Percentiles rank a stretch among this genome's conserved stretches.
phyloP scores from a whole-genome alignment of 78 protist species.

The Isochrysis galbana region DNA sequence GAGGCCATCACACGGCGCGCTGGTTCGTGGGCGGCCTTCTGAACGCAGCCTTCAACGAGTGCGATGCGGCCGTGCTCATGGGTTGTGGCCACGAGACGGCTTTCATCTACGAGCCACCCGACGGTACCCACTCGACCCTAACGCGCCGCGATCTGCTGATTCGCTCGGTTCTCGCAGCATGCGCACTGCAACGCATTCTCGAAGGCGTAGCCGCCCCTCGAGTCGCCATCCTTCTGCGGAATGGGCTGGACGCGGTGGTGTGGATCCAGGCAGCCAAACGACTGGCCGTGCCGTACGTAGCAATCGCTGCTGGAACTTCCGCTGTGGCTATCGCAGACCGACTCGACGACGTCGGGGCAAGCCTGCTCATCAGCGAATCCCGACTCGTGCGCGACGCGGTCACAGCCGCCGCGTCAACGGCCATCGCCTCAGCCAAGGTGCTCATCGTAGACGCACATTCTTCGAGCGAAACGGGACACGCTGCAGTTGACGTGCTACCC shows the following conservation, averaged over 20 bases:
- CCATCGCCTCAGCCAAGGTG: no score
- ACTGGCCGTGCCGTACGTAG: background rate
- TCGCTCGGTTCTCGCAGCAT: background rate
- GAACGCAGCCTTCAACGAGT: background rate
- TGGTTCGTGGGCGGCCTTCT: background rate
- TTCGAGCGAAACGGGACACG: no score
- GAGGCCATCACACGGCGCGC: background rate
- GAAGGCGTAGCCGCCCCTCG: background rate
- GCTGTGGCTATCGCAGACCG: background rate
- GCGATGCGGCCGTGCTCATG: background rate
- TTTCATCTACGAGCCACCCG: background rate
- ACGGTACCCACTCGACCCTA: background rate
- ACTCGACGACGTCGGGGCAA: background rate
- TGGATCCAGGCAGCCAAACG: background rate
- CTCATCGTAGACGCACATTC: no score
- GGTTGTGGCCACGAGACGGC: background rate
- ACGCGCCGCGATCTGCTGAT: background rate
- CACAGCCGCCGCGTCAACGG: no score
- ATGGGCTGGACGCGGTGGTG: background rate
- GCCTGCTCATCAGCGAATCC: background rate
- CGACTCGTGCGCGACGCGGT: background rate
- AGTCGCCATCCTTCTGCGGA: background rate
- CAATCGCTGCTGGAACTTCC: background rate
- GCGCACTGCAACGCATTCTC: background rate
- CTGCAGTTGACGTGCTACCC: no score